Evolutionary conservation across 2,329 filamentous ascomycete genomes (phyloP).

Genomic region (Aspergillus sp.): DNA sequence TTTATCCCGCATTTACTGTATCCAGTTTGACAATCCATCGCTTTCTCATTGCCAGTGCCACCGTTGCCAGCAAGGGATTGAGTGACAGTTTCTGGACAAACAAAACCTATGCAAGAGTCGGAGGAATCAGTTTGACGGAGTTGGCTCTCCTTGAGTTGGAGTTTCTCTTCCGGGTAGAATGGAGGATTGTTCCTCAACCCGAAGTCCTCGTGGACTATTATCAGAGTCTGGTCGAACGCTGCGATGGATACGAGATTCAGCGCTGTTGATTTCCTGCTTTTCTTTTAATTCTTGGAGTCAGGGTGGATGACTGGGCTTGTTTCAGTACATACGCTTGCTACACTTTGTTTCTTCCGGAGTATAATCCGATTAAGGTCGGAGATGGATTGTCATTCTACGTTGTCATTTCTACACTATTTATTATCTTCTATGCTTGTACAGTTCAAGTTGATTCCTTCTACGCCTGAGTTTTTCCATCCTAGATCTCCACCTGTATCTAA

Average conservation of each 20-base stretch:
- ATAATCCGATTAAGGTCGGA: not conserved
- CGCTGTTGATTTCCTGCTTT: conserved; percentile 7
- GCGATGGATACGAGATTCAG: conserved; percentile 53
- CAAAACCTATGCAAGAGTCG: conserved; percentile 87
- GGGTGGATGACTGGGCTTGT: not conserved
- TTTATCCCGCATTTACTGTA: conserved; percentile 93
- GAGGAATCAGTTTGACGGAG: conserved; percentile 83
- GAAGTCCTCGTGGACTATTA: conserved; percentile 94
- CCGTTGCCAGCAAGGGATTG: conserved; percentile 89
- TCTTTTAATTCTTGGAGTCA: not conserved
- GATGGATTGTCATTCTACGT: not conserved
- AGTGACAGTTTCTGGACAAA: conserved; percentile 99
- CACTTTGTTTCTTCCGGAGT: not conserved
- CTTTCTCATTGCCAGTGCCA: conserved; percentile 91
- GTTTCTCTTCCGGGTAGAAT: conserved; percentile 85
- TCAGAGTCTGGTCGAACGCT: conserved; percentile 68
- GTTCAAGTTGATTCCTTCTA: not conserved
- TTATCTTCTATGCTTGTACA: not conserved
- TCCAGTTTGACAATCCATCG: conserved; percentile 95
- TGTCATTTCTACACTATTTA: not conserved
- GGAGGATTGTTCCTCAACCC: conserved; percentile 93
- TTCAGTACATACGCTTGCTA: not conserved
- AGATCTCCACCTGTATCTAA: conserved; percentile 1
- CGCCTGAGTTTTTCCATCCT: not conserved
- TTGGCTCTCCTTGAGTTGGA: conserved; percentile 87